Conservation (phyloP, 1,139 yeast species). For the Sugiyamaella xylanicola region DNA sequence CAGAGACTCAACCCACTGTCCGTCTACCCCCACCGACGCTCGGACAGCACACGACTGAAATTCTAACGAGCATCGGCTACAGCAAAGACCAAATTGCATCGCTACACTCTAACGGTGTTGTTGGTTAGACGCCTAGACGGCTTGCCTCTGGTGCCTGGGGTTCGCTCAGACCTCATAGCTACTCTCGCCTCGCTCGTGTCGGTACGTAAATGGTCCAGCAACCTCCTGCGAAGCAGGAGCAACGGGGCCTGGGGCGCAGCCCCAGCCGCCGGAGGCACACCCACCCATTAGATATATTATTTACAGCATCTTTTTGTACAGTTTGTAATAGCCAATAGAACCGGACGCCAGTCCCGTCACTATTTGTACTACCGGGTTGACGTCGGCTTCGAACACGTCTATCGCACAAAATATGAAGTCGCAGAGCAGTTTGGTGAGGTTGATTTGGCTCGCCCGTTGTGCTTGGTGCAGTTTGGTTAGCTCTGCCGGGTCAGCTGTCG, state of each 20-base stretch:
- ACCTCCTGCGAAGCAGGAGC: neutral
- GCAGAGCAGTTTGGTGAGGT: conserved; percentile 31
- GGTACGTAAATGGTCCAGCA: neutral
- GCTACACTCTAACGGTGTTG: conserved; percentile 35
- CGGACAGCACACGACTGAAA: conserved; percentile 42
- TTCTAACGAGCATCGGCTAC: conserved; percentile 37
- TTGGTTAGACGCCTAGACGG: conserved; percentile 21
- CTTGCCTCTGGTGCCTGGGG: conserved; percentile 8
- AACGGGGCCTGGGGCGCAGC: neutral
- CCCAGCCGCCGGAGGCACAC: conserved; percentile 4
- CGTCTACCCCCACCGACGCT: conserved; percentile 48
- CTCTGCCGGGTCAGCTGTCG: neutral
- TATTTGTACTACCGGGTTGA: conserved; percentile 32
- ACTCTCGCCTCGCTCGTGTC: neutral
- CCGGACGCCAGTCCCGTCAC: conserved; percentile 37
- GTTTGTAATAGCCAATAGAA: conserved; percentile 35
- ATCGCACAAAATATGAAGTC: conserved; percentile 37
- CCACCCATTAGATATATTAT: neutral
- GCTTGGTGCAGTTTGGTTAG: neutral
- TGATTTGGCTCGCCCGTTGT: conserved; percentile 24
- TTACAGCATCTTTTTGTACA: conserved; percentile 28
- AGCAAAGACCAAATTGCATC: conserved; percentile 28
- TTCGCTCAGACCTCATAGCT: no score
- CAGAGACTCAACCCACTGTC: conserved; percentile 43
- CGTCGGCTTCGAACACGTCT: conserved; percentile 34